Percentiles rank a stretch among this genome's conserved stretches.
These are phyloP conservation scores for Aureobasidium musti DNA, from an alignment of 2,329 filamentous ascomycete genomes.

Conservation along the genomic window DNA sequence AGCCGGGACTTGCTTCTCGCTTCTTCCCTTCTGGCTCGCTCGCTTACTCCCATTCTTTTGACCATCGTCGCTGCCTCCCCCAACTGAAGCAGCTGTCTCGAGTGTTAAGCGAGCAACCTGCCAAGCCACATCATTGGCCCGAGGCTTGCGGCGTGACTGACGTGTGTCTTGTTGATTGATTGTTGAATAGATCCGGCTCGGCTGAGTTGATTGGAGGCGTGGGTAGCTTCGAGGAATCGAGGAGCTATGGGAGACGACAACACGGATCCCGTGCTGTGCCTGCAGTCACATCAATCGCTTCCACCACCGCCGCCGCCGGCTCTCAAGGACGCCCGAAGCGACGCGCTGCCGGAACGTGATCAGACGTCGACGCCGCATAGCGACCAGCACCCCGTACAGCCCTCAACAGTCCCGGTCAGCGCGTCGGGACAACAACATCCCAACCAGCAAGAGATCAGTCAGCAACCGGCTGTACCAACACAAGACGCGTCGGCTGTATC, in stretches of 20 bases:
- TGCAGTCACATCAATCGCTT: conserved; percentile 15
- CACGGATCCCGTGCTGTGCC: conserved; percentile 18
- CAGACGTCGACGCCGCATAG: conserved; percentile 14
- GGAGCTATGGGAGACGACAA: conserved; percentile 18
- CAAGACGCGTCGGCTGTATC: conserved; percentile 20
- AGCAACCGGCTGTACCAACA: not conserved
- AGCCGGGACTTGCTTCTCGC: not conserved
- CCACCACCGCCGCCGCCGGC: conserved; percentile 5
- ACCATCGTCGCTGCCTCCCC: conserved; percentile 4
- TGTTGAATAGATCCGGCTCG: conserved; percentile 24
- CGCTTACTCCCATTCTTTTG: conserved; percentile 24
- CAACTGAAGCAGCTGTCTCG: conserved; percentile 4
- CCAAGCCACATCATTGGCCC: conserved; percentile 24
- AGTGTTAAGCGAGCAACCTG: conserved; percentile 22
- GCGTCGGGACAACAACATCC: not conserved
- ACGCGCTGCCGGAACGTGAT: conserved; percentile 12
- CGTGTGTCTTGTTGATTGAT: conserved; percentile 26
- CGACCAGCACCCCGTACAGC: not conserved
- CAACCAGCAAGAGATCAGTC: conserved; percentile 3
- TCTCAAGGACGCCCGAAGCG: not conserved
- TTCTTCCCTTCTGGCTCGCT: not conserved
- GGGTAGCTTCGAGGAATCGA: conserved; percentile 6
- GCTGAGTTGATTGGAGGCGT: conserved; percentile 24
- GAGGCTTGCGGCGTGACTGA: conserved; percentile 27
- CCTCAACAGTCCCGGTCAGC: not conserved